Evolutionary conservation across 345 rosid species (phyloP), one percentile per base, ranked within the genome.

Genomic region (Salix brachista): DNA sequence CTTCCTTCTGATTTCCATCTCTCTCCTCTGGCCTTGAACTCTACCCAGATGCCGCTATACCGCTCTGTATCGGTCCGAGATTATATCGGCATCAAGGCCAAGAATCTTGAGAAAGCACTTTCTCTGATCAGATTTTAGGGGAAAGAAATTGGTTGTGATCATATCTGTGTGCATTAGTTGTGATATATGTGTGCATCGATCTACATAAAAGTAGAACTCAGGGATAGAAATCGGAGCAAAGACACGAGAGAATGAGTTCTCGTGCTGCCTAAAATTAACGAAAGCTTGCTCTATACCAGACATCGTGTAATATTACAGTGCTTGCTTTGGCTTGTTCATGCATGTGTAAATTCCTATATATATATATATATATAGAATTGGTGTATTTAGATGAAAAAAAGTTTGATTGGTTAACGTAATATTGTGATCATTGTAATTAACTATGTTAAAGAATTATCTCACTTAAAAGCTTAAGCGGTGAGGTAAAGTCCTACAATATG

Each of bases 21-120:
- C 6, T 68, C 83, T 37, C 95, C 98, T 23, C 13, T 87, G 54
- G 78, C 75, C 76, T 72, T 75, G 54, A 74, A 68, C 62, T 72
- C 84, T 1, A 82, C 74, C 30, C 70, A 67, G n/a, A 70, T 42
- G 46, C 82, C 87, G n/a, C 71, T 66, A 30, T 94, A 87, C 50
- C 91, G 82, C 18, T 42, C 90, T 14, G 83, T 94, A 50, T 86
- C 88, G 5, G 85, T 84, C 80, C 77, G 70, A 65, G 94, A 92
- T 70, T 94, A 85, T 75, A 54, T 89, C 48, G 72, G 76, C 68
- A 81, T 87, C 37, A 94, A 94, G 83, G 86, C 88, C 5, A 84
- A 80, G 78, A 83, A 83, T 75, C 84, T 86, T 62, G 85, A 87
- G 37, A 85, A 84, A n/a, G 90, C 97, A 41, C 90, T 92, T 67